These are phyloP conservation scores for Lindgomyces ingoldianus DNA, from an alignment of 495 filamentous ascomycete genomes.

Conservation along the genomic window DNA sequence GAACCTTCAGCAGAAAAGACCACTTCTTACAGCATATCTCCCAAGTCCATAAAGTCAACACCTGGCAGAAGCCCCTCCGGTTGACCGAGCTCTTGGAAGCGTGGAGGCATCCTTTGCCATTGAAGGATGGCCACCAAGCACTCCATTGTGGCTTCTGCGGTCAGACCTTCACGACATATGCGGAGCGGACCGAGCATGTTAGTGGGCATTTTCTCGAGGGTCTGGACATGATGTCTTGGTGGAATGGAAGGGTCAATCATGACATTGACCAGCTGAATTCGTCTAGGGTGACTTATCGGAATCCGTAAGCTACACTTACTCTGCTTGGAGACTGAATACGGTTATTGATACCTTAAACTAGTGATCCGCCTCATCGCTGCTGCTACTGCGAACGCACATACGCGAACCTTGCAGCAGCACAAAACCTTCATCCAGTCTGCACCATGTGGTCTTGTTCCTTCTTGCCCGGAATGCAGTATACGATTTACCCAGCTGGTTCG, in stretches of 20 bases:
- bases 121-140: constrained; percentile 26
- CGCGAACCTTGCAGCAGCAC: constrained; percentile 15
- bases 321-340: background rate
- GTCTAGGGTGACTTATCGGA: background rate
- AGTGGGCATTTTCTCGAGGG: constrained; percentile 22
- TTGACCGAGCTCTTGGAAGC: constrained; percentile 27
- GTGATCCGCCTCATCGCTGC: constrained; percentile 23
- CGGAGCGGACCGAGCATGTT: constrained; percentile 26
- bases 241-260: constrained; percentile 19
- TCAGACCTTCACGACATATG: constrained; percentile 12
- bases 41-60: constrained; percentile 26
- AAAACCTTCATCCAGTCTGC: constrained; percentile 26
- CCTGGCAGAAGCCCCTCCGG: constrained; percentile 25
- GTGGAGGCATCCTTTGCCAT: constrained; percentile 22
- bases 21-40: constrained; percentile 30
- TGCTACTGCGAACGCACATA: constrained; percentile 28
- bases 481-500: constrained; percentile 24
- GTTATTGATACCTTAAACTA: background rate
- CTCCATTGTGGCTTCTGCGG: constrained; percentile 34
- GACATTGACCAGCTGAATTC: background rate
- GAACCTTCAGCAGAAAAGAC: constrained; percentile 25
- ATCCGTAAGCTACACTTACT: constrained; percentile 16
- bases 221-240: constrained; percentile 34
- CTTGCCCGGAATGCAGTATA: constrained; percentile 32
- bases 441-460: constrained; percentile 35